A percentile compares a stretch with the other conserved stretches of the same genome.
Conservation (phyloP, 129 eudicot genomes). For the Saposhnikovia divaricata region DNA sequence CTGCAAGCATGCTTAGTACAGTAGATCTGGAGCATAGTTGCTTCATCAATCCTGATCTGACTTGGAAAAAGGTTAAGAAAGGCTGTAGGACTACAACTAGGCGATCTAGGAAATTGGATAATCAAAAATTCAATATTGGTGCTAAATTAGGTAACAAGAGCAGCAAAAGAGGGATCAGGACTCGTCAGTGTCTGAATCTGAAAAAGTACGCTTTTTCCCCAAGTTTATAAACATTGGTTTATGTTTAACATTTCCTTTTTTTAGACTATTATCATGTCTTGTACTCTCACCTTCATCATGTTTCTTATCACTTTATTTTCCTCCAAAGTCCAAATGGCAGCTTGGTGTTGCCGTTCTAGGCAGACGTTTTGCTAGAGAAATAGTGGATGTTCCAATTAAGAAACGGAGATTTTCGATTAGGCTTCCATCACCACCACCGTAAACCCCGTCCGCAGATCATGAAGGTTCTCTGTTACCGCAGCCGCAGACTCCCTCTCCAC, state of each 20-base stretch:
- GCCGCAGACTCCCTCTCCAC: conserved; percentile 13
- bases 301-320: not conserved
- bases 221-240: not conserved
- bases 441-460: conserved; percentile 24
- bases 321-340: conserved; percentile 36
- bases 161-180: conserved; percentile 28
- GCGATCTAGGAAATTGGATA: conserved; percentile 32
- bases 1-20: conserved; percentile 35
- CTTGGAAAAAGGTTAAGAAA: conserved; percentile 61
- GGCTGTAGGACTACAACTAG: conserved; percentile 41
- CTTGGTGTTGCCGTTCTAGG: conserved; percentile 44
- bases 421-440: conserved; percentile 6
- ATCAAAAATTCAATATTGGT: conserved; percentile 19
- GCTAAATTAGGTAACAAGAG: conserved; percentile 10
- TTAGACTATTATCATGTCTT: not conserved
- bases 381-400: conserved; percentile 65
- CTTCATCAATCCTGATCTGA: conserved; percentile 36
- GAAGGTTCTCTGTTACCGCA: conserved; percentile 22
- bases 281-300: not conserved
- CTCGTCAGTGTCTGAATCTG: conserved; percentile 44
- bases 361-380: conserved; percentile 38
- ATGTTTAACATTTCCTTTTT: not conserved
- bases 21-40: conserved; percentile 38
- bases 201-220: conserved; percentile 38
- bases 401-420: conserved; percentile 49